Conservation (phyloP, 345 rosid genomes). For the Combretum micranthum region DNA sequence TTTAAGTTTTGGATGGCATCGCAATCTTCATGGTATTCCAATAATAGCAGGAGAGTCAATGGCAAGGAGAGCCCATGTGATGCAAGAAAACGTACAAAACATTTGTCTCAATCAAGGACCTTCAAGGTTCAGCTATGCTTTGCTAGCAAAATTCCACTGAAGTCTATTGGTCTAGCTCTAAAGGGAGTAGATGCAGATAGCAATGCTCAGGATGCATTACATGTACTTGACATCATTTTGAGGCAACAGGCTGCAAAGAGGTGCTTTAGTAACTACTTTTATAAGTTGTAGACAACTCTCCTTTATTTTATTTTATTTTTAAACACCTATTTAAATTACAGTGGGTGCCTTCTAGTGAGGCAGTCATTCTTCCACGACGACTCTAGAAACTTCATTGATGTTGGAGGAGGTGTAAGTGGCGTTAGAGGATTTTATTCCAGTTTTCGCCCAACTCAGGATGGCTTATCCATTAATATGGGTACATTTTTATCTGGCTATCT, state of each 20-base stretch:
- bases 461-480: conserved; percentile 84
- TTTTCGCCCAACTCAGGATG: conserved; percentile 77
- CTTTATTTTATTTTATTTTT: conserved; percentile 8
- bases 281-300: conserved; percentile 1
- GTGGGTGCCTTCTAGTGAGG: conserved; percentile 84
- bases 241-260: conserved; percentile 82
- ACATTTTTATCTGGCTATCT: conserved; percentile 9
- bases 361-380: conserved; percentile 74
- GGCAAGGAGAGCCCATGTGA: conserved; percentile 27
- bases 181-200: conserved; percentile 40
- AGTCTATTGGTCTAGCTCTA: conserved; percentile 38
- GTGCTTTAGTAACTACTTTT: conserved; percentile 19
- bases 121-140: conserved; percentile 49
- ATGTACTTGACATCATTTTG: conserved; percentile 69
- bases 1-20: neutral
- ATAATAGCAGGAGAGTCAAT: conserved; percentile 23
- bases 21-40: conserved; percentile 13
- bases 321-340: conserved; percentile 19
- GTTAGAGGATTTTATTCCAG: conserved; percentile 79
- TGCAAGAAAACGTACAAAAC: conserved; percentile 48
- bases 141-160: conserved; percentile 54
- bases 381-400: conserved; percentile 36
- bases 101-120: conserved; percentile 43
- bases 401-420: conserved; percentile 67
- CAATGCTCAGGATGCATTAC: conserved; percentile 56